Evolutionary conservation across 495 filamentous ascomycete species (phyloP).

Genomic region (Daldinia loculata): DNA sequence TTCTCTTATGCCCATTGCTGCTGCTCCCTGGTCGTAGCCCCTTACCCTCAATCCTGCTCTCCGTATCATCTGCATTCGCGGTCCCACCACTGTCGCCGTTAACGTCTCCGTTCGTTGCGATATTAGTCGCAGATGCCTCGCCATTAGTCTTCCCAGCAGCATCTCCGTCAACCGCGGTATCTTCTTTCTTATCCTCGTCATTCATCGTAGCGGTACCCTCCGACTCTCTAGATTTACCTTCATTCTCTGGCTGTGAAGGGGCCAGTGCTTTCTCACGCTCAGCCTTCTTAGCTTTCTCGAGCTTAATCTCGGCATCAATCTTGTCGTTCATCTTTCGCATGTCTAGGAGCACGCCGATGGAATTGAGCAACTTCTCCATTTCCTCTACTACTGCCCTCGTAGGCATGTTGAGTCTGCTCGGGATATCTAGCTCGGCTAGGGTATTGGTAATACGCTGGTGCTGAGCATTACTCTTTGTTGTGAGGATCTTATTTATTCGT

Average conservation of each 20-base stretch:
- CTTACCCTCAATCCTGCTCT: constrained; percentile 39
- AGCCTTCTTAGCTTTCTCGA: constrained; percentile 70
- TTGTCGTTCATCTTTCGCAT: constrained; percentile 85
- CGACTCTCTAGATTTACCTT: constrained; percentile 25
- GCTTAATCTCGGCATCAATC: constrained; percentile 80
- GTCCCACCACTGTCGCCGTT: constrained; percentile 22
- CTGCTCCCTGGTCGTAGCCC: constrained; percentile 45
- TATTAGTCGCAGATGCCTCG: background rate
- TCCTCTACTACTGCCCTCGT: constrained; percentile 79
- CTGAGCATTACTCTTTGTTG: constrained; percentile 83
- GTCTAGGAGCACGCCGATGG: constrained; percentile 80
- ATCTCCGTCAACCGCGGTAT: background rate
- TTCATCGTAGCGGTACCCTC: constrained; percentile 10
- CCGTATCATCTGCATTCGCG: background rate
- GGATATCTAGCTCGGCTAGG: constrained; percentile 81
- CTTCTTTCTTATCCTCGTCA: constrained; percentile 29
- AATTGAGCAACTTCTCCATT: constrained; percentile 80
- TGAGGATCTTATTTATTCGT: constrained; percentile 79
- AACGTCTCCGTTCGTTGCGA: constrained; percentile 29
- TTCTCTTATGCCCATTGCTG: constrained; percentile 67
- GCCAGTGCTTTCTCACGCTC: constrained; percentile 62
- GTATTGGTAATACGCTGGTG: constrained; percentile 80
- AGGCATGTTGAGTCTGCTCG: constrained; percentile 81
- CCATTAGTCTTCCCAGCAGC: background rate
- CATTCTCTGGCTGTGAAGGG: constrained; percentile 25